These are phyloP conservation scores for Leishmania gerbilli DNA, from an alignment of 208 protist genomes.

Conservation along the genomic window DNA sequence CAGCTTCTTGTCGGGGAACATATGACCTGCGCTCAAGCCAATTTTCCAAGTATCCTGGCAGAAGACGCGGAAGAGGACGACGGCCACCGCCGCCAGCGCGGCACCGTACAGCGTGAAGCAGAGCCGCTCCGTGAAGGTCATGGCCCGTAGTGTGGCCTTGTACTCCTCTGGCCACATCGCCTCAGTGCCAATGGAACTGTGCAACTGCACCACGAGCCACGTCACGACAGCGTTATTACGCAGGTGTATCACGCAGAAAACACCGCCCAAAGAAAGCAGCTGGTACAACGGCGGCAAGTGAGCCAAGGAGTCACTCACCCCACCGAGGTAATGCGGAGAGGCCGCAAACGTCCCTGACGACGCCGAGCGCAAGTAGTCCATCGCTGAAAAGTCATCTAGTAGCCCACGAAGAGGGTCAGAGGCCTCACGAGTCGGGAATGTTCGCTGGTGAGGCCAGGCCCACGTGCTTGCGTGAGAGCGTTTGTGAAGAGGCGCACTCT, in stretches of 20 bases:
- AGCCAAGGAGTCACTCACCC: slow-evolving; percentile 70
- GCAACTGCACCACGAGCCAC: slow-evolving; percentile 76
- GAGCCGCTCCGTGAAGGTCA: slow-evolving; percentile 86
- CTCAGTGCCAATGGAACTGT: slow-evolving; percentile 82
- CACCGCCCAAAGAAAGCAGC: slow-evolving; percentile 51
- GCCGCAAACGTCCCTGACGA: background rate
- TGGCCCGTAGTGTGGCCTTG: slow-evolving; percentile 62
- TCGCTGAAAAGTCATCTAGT: background rate
- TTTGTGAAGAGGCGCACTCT: too few species aligned
- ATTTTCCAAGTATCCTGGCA: slow-evolving; percentile 49
- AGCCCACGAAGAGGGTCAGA: background rate
- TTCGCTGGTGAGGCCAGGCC: background rate
- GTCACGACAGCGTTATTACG: slow-evolving; percentile 67
- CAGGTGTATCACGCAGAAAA: slow-evolving; percentile 76
- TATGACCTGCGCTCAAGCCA: slow-evolving; percentile 39
- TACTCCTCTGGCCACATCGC: slow-evolving; percentile 76
- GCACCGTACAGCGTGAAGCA: slow-evolving; percentile 88
- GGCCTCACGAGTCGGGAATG: background rate
- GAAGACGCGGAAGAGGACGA: slow-evolving; percentile 57
- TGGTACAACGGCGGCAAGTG: slow-evolving; percentile 88
- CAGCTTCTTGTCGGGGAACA: slow-evolving; percentile 54
- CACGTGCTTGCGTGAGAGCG: background rate
- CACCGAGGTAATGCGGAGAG: slow-evolving; percentile 56
- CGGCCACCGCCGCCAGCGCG: slow-evolving; percentile 43
- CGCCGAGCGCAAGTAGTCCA: background rate